Evolutionary conservation across 768 basidiomycete genomes (phyloP).

Genomic region (Leccinum arenicola): DNA sequence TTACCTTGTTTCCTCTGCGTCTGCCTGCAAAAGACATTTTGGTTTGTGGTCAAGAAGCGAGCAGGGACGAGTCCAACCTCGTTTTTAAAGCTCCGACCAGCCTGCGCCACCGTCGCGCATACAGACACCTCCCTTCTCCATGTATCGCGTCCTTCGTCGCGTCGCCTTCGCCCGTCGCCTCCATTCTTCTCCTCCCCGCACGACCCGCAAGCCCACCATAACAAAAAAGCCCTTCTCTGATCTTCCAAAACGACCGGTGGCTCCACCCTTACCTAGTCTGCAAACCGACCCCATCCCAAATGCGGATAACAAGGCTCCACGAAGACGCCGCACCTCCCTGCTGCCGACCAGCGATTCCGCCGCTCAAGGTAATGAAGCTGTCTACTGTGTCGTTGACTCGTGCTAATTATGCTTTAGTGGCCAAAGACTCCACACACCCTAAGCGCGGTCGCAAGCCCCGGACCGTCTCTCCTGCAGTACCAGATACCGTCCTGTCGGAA

Average conservation of each 20-base stretch:
- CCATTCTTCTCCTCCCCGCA: constrained; percentile 5
- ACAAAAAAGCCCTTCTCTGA: constrained; percentile 56
- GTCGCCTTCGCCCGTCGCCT: constrained; percentile 8
- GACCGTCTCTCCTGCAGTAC: background rate
- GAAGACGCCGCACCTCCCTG: background rate
- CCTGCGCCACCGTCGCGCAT: constrained; percentile 34
- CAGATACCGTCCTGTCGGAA: background rate
- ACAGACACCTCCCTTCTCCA: constrained; percentile 11
- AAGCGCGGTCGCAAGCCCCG: constrained; percentile 22
- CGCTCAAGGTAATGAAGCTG: constrained; percentile 8
- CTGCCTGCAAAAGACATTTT: constrained; percentile 84
- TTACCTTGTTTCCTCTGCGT: constrained; percentile 91
- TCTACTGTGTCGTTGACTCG: background rate
- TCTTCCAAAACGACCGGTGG: constrained; percentile 45
- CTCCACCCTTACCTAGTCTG: background rate
- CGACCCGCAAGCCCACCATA: constrained; percentile 13
- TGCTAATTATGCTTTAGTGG: background rate
- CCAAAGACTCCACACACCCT: constrained; percentile 1
- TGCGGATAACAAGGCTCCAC: background rate
- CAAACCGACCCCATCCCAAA: background rate
- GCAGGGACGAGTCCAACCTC: constrained; percentile 31
- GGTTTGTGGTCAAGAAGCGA: constrained; percentile 30
- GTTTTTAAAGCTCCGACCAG: constrained; percentile 34
- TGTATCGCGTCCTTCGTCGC: constrained; percentile 12
- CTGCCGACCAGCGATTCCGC: background rate